A percentile compares a stretch with the other conserved stretches of the same genome.
These are phyloP conservation scores for Jamesozyma gamospora DNA, from an alignment of 805 yeast genomes.

Conservation along the genomic window DNA sequence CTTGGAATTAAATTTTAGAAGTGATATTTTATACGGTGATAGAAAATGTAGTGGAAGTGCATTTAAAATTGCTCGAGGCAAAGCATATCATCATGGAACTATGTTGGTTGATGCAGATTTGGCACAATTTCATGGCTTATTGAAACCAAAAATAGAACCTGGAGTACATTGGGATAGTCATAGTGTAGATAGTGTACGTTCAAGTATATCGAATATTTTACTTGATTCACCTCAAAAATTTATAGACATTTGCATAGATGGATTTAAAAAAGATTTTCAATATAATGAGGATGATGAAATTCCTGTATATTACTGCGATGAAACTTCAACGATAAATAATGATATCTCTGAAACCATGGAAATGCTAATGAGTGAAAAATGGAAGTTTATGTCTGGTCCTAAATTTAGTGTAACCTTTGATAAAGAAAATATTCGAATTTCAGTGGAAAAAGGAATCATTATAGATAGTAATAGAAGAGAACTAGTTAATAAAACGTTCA, in stretches of 20 bases:
- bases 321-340: constrained; percentile 21
- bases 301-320: constrained; percentile 25
- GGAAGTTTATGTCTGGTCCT: constrained; percentile 75
- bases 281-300: constrained; percentile 17
- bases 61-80: constrained; percentile 69
- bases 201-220: constrained; percentile 64
- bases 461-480: constrained; percentile 8
- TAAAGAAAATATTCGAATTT: constrained; percentile 27
- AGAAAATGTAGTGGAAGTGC: constrained; percentile 88
- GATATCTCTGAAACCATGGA: constrained; percentile 35
- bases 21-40: constrained; percentile 57
- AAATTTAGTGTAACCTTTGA: constrained; percentile 47
- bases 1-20: constrained; percentile 56
- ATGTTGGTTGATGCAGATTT: constrained; percentile 69
- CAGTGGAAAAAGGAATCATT: constrained; percentile 44
- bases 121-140: constrained; percentile 45
- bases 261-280: constrained; percentile 13
- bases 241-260: constrained; percentile 20
- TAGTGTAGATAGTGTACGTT: constrained; percentile 67
- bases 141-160: constrained; percentile 38
- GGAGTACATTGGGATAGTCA: constrained; percentile 38
- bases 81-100: constrained; percentile 92
- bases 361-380: constrained; percentile 49
- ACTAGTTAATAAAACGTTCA: constrained; percentile 13
- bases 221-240: constrained; percentile 32